Base-by-base conservation (phyloP, 2,329 filamentous ascomycete genomes). In the Aspergillus fischeri region DNA sequence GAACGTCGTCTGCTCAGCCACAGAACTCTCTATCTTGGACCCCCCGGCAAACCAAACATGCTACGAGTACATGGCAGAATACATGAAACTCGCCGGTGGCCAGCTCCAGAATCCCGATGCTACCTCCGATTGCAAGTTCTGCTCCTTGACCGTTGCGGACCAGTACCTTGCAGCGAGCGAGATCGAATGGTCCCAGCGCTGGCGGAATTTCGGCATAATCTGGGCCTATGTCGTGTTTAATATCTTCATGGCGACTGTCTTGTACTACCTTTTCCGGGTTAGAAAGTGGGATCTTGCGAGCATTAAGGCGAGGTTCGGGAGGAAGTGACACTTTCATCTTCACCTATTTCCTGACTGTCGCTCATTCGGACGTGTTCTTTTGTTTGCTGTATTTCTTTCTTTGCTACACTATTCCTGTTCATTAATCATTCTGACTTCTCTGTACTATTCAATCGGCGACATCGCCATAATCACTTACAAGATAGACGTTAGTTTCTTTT, bases 151-250 rank as follows among this genome's bases (percentile, higher is more conserved):
- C 2, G 64, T 69, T 42, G 72, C 70, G 0, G 72, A 78, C 59
- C 67, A 78, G 51, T 79, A 74, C 54, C 65, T 78, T 41, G 63
- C 75, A 0, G 56, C 56, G 0, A 77, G 83, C 42, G 72, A 75
- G 27, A 79, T 82, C 24, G 64, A 77, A 54, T 89, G 86, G 66
- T 66, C 55, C 7, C 74, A 88, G 11, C 75, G 85, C 11, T 91
- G 87, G 86, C 80, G 86, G 57, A 87, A 91, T 69, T 87, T 88
- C 66, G 87, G 85, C 0, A 71, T 88, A 27, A 71, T 86, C 49
- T 86, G 82, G 77, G 79, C 75, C 0, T 88, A 82, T 59, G 77
- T 86, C 52, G 65, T 75, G 6, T 84, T 86, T 66, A 86, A 87
- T 65, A 68, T 85, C 9, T 71, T 70, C 28, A 79, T 76, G 0